Conservation (phyloP, 2,329 filamentous ascomycete genomes). For the Penicillium brasilianum region DNA sequence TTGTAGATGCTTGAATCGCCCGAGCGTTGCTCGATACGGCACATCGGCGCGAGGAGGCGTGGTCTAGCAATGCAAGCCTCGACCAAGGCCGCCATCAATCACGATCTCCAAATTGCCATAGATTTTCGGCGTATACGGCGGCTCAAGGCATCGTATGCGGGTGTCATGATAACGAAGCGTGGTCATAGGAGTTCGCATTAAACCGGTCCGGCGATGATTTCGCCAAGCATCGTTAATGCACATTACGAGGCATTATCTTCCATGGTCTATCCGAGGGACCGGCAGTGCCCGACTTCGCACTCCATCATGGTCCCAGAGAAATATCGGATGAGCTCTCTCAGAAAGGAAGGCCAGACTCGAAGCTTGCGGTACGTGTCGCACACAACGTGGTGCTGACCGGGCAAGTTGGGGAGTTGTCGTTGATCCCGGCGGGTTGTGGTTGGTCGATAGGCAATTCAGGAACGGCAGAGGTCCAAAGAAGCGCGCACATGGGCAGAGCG, state of each 20-base stretch:
- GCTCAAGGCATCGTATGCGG: background rate
- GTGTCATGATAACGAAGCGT: background rate
- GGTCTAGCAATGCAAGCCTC: slow-evolving; percentile 10
- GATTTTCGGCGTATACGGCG: background rate
- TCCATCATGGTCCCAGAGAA: background rate
- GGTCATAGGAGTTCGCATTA: background rate
- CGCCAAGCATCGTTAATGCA: background rate
- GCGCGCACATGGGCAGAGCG: slow-evolving; percentile 18
- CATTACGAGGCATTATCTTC: background rate
- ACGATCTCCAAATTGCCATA: too few relatives aligned
- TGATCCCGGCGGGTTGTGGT: background rate
- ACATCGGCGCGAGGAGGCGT: background rate
- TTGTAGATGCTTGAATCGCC: background rate
- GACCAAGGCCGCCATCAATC: background rate
- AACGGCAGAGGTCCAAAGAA: slow-evolving; percentile 8
- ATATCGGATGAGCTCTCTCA: background rate
- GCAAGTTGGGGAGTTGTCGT: background rate
- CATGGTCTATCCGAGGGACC: background rate
- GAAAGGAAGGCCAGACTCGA: background rate
- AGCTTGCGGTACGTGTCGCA: background rate
- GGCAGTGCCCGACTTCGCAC: background rate
- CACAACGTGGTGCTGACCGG: background rate
- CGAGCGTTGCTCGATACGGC: slow-evolving; percentile 4
- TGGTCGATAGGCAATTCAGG: background rate
- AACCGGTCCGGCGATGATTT: background rate